Base-by-base conservation (phyloP, 495 filamentous ascomycete species). In the Annulohypoxylon stygium region DNA sequence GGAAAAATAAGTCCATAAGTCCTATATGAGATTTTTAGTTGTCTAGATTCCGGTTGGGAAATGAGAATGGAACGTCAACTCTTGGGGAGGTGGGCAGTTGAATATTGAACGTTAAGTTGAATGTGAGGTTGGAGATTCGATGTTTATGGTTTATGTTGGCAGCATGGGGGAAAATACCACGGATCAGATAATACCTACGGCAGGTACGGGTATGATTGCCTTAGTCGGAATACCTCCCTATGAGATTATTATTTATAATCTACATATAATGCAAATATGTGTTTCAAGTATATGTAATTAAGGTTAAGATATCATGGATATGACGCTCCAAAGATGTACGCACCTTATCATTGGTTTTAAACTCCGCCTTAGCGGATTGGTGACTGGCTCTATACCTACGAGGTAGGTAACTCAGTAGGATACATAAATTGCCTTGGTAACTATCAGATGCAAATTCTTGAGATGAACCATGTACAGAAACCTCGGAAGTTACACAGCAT, bases 401-500 rank as follows among this genome's bases (percentile, higher is more conserved):
- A 39, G 2, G 9, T 11, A 10, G 9, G 11, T 39, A 12, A 36
- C 20, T 48, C 18, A 48, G 20, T 48, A 20, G 18, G 47, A 25
- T 51, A 25, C 20, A 23, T 23, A 23, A 23, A 23, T 23, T 23
- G 18, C 8, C 10, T 23, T 18, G 30, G 30, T 23, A 54, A 7
- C 25, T 33, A 48, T 61, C 59, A 51, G 41, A 63, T 50, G 43
- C 18, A 63, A 37, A 34, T 36, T 36, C 60, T n/a, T 23, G 6
- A 63, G 2, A 48, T 62, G 18, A 25, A 60, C 3, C 36, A 33
- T 18, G 51, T 45, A 53, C 26, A 45, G 18, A 7, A 47, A 43
- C 39, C 12, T n/a, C 50, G 25, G 47, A 33, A 58, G 55, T 72
- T 37, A 63, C 59, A 63, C 70, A 36, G 59, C 39, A 51, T 63